Evolutionary conservation across 2,329 filamentous ascomycete genomes (phyloP), one percentile per base, ranked within the genome.

Genomic region (Sporothrix brasiliensis): DNA sequence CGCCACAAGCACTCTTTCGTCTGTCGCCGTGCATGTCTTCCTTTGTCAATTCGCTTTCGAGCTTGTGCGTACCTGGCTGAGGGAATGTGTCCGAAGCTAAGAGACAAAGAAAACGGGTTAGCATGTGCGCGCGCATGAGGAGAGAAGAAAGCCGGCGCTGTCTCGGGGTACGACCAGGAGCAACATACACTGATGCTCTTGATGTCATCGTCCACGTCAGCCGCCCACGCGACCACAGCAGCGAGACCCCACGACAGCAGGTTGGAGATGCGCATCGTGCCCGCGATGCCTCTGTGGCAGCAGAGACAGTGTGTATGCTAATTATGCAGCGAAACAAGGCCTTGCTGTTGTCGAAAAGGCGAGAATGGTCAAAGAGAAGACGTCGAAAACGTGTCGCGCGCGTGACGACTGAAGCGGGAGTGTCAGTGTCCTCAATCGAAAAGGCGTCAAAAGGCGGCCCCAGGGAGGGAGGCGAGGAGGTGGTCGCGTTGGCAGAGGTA

Each of bases 1-100:
- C 47, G 1, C 4, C 6, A 13, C 16, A 5, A 24, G 66, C 39
- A 44, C 24, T 16, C 2, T 47, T 58, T 6, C 60, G 21, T 30
- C 41, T 5, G 14, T 9, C 3, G 9, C 9, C 16, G 4, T 1
- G 19, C 27, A 9, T 19, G 0, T 49, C 14, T 27, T 14, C 11
- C 7, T 19, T 7, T 21, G 7, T 27, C 30, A 6, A 6, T 39
- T 56, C 9, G 21, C 21, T 19, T 13, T 61, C 16, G 11, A 39
- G 52, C 24, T 60, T 52, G 53, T 69, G 74, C 90, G 80, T 83
- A 94, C 92, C 85, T 91, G 87, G 79, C 87, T 83, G 73, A 97
- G 85, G 77, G 90, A 94, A 81, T 97, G 94, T 77, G 94, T 97
- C 78, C 92, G 89, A 78, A 97, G 86, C 92, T 96, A 58, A 41